Evolutionary conservation across 1,284 basidiomycete genomes (phyloP).

Genomic region (Cutaneotrichosporon mucoides): DNA sequence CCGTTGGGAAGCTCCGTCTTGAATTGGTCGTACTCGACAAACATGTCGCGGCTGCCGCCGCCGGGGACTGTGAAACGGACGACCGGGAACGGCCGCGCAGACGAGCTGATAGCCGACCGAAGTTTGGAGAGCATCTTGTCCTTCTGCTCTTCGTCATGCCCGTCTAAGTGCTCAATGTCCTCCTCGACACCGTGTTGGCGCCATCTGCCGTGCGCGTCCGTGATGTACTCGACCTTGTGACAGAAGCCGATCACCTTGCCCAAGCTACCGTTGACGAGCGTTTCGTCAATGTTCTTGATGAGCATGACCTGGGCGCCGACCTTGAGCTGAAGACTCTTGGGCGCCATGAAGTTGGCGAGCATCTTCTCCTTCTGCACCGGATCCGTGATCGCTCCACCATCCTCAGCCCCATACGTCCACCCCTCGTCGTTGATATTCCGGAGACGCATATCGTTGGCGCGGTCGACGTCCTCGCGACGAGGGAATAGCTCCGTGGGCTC

Average conservation of each 20-base stretch:
- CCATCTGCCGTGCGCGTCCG: constrained; percentile 33
- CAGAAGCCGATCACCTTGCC: constrained; percentile 69
- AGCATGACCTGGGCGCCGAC: constrained; percentile 63
- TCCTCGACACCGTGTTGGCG: constrained; percentile 14
- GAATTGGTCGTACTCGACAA: constrained; percentile 71
- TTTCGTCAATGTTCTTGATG: constrained; percentile 71
- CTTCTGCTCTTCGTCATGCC: constrained; percentile 46
- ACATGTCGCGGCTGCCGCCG: constrained; percentile 55
- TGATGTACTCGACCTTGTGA: constrained; percentile 29
- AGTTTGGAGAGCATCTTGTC: constrained; percentile 41
- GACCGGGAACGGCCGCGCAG: constrained; percentile 58
- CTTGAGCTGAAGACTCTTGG: constrained; percentile 59
- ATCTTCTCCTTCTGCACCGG: constrained; percentile 59
- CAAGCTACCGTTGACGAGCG: constrained; percentile 77
- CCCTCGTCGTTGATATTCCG: constrained; percentile 49
- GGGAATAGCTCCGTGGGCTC: constrained; percentile 84
- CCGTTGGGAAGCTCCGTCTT: constrained; percentile 80
- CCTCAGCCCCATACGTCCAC: constrained; percentile 54
- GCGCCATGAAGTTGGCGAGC: constrained; percentile 70
- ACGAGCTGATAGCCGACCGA: constrained; percentile 27
- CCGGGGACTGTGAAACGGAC: constrained; percentile 68
- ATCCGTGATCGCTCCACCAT: constrained; percentile 58
- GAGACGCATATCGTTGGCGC: constrained; percentile 66
- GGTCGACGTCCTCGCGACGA: constrained; percentile 73
- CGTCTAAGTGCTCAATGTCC: constrained; percentile 22